Conservation (phyloP, 192 early-diverging fungal species). For the Gorgonomyces haynaldii region DNA sequence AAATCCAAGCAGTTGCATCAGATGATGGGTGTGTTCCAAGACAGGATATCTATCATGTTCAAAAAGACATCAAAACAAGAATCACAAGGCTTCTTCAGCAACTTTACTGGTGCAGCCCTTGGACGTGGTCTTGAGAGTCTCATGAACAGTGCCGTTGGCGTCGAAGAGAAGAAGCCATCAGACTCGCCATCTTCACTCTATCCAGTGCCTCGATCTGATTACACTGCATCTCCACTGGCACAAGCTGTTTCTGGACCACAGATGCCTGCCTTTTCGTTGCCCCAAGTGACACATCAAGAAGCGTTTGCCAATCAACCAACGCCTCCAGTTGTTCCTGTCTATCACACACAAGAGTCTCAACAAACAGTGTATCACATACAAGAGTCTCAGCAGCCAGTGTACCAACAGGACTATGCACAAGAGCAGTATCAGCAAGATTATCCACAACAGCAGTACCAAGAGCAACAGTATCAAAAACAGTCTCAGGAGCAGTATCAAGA, state of each 20-base stretch:
- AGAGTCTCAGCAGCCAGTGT: neutral
- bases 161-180: slow-evolving; percentile 10
- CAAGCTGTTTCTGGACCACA: too few species aligned
- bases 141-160: slow-evolving; percentile 53
- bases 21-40: neutral
- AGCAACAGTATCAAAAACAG: neutral
- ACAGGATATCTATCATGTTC: neutral
- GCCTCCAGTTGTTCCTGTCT: too few species aligned
- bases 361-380: neutral
- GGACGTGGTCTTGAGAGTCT: slow-evolving; percentile 51
- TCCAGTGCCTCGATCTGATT: neutral
- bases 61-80: neutral
- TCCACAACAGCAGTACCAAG: neutral
- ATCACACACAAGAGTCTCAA: too few species aligned
- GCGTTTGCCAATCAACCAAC: too few species aligned
- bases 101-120: slow-evolving; percentile 29
- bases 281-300: too few species aligned
- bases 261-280: too few species aligned
- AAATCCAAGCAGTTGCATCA: too few species aligned
- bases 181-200: neutral
- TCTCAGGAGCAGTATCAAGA: neutral
- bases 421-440: neutral
- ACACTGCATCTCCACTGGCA: too few species aligned
- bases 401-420: neutral
- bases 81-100: neutral